These are phyloP conservation scores for Saturnispora ahearnii DNA, from an alignment of 805 yeast species.

Conservation along the genomic window DNA sequence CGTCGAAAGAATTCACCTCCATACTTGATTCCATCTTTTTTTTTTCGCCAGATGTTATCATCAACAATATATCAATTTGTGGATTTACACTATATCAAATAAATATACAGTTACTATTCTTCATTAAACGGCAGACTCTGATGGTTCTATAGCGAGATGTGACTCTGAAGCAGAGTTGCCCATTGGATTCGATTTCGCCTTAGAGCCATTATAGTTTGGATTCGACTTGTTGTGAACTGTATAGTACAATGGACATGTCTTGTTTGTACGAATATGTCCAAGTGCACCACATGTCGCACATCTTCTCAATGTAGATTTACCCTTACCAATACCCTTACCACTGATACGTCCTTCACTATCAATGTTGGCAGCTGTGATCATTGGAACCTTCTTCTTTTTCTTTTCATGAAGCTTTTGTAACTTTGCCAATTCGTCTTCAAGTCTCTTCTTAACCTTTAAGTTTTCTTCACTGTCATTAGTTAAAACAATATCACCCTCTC, in stretches of 20 bases:
- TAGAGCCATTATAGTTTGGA: constrained; percentile 27
- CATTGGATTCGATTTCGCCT: constrained; percentile 5
- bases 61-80: not conserved
- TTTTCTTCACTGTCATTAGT: constrained; percentile 82
- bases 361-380: constrained; percentile 27
- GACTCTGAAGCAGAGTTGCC: not conserved
- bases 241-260: constrained; percentile 81
- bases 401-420: constrained; percentile 66
- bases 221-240: constrained; percentile 29
- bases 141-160: not conserved
- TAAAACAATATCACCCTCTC: constrained; percentile 63
- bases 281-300: constrained; percentile 94
- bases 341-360: constrained; percentile 34
- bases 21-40: not conserved
- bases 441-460: constrained; percentile 60
- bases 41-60: not conserved
- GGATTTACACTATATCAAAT: not conserved
- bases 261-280: constrained; percentile 91
- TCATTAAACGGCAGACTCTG: not conserved
- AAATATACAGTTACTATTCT: not conserved
- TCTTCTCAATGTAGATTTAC: constrained; percentile 64
- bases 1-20: not conserved
- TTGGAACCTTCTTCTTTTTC: constrained; percentile 26
- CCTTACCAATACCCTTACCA: constrained; percentile 67
- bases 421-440: constrained; percentile 78